Percentiles rank a stretch among this genome's conserved stretches.
Conservation (phyloP, 129 eudicot species). For the Scalesia atractyloides region DNA sequence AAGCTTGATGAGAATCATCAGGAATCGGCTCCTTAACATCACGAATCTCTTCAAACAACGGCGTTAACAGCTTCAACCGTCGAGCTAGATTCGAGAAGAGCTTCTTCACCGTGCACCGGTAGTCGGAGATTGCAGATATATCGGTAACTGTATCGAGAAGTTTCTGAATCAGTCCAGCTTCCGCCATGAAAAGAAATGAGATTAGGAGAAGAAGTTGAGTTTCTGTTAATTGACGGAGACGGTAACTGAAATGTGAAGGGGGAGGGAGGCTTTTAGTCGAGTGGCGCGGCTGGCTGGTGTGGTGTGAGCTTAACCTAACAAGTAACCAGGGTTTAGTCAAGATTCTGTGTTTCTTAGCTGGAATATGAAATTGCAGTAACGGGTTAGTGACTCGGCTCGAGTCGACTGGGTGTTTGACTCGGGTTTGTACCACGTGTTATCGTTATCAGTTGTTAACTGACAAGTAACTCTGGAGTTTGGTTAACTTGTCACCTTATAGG, state of each 20-base stretch:
- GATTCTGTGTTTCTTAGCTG: slow-evolving; percentile 34
- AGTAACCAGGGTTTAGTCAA: slow-evolving; percentile 37
- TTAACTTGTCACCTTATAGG: too few species aligned
- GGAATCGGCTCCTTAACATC: slow-evolving; percentile 53
- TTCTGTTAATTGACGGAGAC: slow-evolving; percentile 4
- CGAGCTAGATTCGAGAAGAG: slow-evolving; percentile 73
- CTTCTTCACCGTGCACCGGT: slow-evolving; percentile 66
- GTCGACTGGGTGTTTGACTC: slow-evolving; percentile 14
- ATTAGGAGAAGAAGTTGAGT: background rate
- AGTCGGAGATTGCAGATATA: slow-evolving; percentile 60
- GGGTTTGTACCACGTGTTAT: background rate
- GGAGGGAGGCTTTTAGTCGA: slow-evolving; percentile 22
- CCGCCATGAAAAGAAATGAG: slow-evolving; percentile 4
- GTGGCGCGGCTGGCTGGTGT: slow-evolving; percentile 33
- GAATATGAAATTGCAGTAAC: slow-evolving; percentile 12
- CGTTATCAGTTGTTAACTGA: slow-evolving; percentile 13
- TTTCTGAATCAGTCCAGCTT: slow-evolving; percentile 48
- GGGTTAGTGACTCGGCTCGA: slow-evolving; percentile 11
- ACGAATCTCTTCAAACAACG: slow-evolving; percentile 92
- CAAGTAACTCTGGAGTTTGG: background rate
- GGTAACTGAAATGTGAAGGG: slow-evolving; percentile 23
- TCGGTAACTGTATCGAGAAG: slow-evolving; percentile 56
- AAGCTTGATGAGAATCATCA: slow-evolving; percentile 35
- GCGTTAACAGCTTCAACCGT: slow-evolving; percentile 77
- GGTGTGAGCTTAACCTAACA: slow-evolving; percentile 30